Evolutionary conservation across 805 yeast genomes (phyloP).

Genomic region (Yueomyces sp.): DNA sequence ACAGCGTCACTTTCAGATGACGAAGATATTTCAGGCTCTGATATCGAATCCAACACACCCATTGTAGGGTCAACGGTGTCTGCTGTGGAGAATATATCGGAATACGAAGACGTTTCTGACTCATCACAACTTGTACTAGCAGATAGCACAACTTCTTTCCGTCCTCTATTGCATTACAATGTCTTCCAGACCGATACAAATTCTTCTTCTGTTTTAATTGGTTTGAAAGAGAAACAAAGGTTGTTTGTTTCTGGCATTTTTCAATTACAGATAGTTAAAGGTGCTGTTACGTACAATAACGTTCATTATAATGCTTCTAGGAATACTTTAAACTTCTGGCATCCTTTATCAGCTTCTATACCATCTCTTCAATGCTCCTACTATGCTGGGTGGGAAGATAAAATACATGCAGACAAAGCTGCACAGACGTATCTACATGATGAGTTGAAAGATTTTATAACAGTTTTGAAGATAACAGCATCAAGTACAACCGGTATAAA

Average conservation of each 20-base stretch:
- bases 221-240: constrained; percentile 14
- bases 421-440: constrained; percentile 3
- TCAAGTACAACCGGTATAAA: constrained; percentile 6
- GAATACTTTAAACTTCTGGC: constrained; percentile 12
- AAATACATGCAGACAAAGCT: constrained; percentile 3
- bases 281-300: constrained; percentile 21
- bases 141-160: constrained; percentile 1
- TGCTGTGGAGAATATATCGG: neutral
- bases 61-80: too few relatives aligned
- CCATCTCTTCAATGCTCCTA: constrained; percentile 17
- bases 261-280: constrained; percentile 17
- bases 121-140: neutral
- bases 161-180: constrained; percentile 6
- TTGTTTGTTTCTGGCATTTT: constrained; percentile 18
- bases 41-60: too few relatives aligned
- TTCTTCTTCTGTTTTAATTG: constrained; percentile 7
- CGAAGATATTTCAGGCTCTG: neutral
- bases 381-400: constrained; percentile 23
- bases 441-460: constrained; percentile 9
- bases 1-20: neutral
- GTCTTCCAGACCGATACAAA: constrained; percentile 3
- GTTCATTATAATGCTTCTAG: constrained; percentile 20
- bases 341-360: constrained; percentile 18
- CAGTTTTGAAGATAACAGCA: constrained; percentile 12
- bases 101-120: neutral